These are phyloP conservation scores for Aspergillus pseudoglaucus DNA, from an alignment of 2,329 filamentous ascomycete species.

Conservation along the genomic window DNA sequence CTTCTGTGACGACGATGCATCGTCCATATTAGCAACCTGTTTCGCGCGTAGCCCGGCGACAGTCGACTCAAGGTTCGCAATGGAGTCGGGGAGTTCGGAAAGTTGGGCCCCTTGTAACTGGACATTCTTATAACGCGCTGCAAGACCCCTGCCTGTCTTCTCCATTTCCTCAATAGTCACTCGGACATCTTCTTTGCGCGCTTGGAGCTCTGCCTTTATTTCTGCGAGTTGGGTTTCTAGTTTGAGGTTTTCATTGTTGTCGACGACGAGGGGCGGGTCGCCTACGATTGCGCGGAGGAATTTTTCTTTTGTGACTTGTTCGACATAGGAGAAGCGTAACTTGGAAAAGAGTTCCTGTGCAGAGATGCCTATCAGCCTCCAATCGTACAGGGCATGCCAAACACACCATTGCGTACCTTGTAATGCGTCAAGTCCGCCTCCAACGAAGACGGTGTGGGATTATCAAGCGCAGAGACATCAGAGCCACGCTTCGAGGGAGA, in stretches of 20 bases:
- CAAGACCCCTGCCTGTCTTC: slow-evolving; percentile 58
- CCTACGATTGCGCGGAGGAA: slow-evolving; percentile 90
- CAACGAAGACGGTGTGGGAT: slow-evolving; percentile 66
- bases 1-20: slow-evolving; percentile 29
- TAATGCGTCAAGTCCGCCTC: slow-evolving; percentile 84
- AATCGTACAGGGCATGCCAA: not conserved
- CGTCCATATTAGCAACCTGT: slow-evolving; percentile 57
- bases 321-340: slow-evolving; percentile 91
- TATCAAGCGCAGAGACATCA: slow-evolving; percentile 64
- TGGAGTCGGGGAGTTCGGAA: slow-evolving; percentile 46
- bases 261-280: slow-evolving; percentile 79
- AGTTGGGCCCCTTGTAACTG: slow-evolving; percentile 48
- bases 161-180: slow-evolving; percentile 69
- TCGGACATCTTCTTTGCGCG: slow-evolving; percentile 71
- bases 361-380: not conserved
- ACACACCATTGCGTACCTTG: slow-evolving; percentile 46
- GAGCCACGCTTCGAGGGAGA: slow-evolving; percentile 55
- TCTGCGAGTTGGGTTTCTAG: slow-evolving; percentile 64
- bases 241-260: slow-evolving; percentile 71
- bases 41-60: slow-evolving; percentile 47
- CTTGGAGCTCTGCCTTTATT: slow-evolving; percentile 69
- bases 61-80: slow-evolving; percentile 45
- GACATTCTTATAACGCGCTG: slow-evolving; percentile 52
- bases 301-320: slow-evolving; percentile 98
- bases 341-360: slow-evolving; percentile 80